Percentiles rank a stretch among this genome's conserved stretches.
These are phyloP conservation scores for Physcomitrellopsis africana DNA, from an alignment of 225 moss, liverwort and hornwort species.

Conservation along the genomic window DNA sequence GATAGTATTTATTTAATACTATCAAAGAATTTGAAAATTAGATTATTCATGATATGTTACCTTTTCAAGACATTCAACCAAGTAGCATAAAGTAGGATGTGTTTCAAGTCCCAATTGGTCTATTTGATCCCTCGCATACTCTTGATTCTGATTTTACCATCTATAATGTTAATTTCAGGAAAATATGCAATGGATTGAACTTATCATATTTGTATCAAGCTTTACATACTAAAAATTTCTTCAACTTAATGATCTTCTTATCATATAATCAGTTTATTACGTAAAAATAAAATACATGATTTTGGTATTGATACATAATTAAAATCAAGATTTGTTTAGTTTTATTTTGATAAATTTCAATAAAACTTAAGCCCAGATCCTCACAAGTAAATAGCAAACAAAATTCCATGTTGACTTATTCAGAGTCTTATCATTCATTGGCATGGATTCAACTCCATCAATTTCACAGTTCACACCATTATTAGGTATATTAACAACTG, in stretches of 20 bases:
- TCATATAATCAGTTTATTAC: too few relatives aligned
- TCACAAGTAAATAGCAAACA: constrained; percentile 52
- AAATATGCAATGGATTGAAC: too few relatives aligned
- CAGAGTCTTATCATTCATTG: neutral
- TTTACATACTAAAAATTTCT: too few relatives aligned
- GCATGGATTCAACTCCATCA: constrained; percentile 13
- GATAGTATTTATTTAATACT: neutral
- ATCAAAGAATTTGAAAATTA: neutral
- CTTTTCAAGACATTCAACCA: constrained; percentile 36
- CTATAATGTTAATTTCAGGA: neutral
- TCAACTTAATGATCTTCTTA: too few relatives aligned
- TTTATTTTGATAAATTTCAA: constrained; percentile 7
- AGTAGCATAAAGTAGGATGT: constrained; percentile 9
- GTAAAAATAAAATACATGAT: too few relatives aligned
- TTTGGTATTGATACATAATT: too few relatives aligned
- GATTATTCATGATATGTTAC: neutral
- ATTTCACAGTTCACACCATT: constrained; percentile 13
- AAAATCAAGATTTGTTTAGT: too few relatives aligned
- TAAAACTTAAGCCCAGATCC: constrained; percentile 2
- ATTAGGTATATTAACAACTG: neutral
- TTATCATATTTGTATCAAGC: too few relatives aligned
- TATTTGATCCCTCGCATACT: constrained; percentile 40
- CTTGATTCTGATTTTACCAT: constrained; percentile 5
- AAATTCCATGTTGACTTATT: constrained; percentile 29
- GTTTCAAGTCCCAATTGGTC: constrained; percentile 10